These are phyloP conservation scores for Sedum album DNA, from an alignment of 164 flowering plant species.

Conservation along the genomic window DNA sequence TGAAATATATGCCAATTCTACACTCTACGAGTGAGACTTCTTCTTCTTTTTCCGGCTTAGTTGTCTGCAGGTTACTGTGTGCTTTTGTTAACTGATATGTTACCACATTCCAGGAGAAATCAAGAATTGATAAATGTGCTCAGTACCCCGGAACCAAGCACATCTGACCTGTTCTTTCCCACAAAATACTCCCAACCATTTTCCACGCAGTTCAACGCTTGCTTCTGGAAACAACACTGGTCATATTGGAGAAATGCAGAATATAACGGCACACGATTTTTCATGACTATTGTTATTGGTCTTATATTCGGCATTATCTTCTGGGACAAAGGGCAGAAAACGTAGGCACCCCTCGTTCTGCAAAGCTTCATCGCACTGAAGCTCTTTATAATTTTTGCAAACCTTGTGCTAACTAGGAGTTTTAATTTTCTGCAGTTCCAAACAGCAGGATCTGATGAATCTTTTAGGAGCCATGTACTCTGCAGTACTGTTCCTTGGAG, in stretches of 20 bases:
- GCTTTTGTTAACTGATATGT: neutral
- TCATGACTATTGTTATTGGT: slow-evolving; percentile 53
- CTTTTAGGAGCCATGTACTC: slow-evolving; percentile 6
- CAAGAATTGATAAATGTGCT: slow-evolving; percentile 54
- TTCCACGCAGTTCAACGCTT: slow-evolving; percentile 65
- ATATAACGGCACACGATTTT: slow-evolving; percentile 53
- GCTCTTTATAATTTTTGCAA: neutral
- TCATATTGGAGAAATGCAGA: slow-evolving; percentile 84
- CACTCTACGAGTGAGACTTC: slow-evolving; percentile 34
- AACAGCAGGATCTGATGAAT: slow-evolving; percentile 9
- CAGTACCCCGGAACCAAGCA: slow-evolving; percentile 50
- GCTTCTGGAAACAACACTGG: slow-evolving; percentile 80
- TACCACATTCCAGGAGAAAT: slow-evolving; percentile 37
- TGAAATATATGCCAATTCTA: slow-evolving; percentile 37
- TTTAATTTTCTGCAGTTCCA: slow-evolving; percentile 5
- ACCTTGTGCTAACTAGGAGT: neutral
- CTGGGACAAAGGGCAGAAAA: slow-evolving; percentile 52
- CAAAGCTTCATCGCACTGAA: neutral
- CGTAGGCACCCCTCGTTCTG: slow-evolving; percentile 29
- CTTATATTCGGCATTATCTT: slow-evolving; percentile 59
- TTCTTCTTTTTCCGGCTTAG: no score
- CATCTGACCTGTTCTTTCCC: slow-evolving; percentile 59
- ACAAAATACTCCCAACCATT: slow-evolving; percentile 62
- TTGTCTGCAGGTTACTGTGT: neutral
- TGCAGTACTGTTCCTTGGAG: neutral